Conservation (phyloP, 1,139 yeast genomes). For the Suhomyces yuchorum region DNA sequence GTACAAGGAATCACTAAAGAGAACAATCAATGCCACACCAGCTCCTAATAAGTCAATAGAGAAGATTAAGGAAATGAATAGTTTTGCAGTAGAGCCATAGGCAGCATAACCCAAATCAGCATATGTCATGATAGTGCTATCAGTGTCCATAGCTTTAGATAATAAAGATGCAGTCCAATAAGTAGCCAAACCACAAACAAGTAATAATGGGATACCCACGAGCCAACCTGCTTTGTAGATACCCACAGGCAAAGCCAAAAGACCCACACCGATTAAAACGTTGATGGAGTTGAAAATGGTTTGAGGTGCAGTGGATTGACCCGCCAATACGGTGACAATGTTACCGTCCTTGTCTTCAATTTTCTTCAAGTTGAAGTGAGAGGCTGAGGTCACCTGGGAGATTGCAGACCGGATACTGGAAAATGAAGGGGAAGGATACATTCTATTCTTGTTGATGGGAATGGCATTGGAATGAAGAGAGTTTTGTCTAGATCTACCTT, state of each 20-base stretch:
- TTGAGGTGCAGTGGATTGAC: conserved; percentile 68
- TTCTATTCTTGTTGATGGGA: conserved; percentile 25
- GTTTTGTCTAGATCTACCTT: conserved; percentile 34
- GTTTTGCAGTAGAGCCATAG: conserved; percentile 55
- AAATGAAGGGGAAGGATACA: conserved; percentile 36
- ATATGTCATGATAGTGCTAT: conserved; percentile 77
- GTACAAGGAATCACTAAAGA: conserved; percentile 56
- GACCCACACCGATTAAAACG: conserved; percentile 52
- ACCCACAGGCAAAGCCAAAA: conserved; percentile 52
- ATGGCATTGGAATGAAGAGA: conserved; percentile 21
- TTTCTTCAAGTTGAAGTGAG: conserved; percentile 59
- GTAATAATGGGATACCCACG: conserved; percentile 41
- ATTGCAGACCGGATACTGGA: conserved; percentile 39
- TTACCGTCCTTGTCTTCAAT: conserved; percentile 76
- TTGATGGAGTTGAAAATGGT: conserved; percentile 51
- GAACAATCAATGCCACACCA: conserved; percentile 56
- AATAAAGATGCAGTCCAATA: conserved; percentile 49
- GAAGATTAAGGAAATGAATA: conserved; percentile 43
- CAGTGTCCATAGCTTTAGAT: conserved; percentile 61
- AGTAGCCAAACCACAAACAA: conserved; percentile 44
- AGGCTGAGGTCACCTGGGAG: conserved; percentile 47
- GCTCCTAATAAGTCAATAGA: conserved; percentile 56
- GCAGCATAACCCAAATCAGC: conserved; percentile 86
- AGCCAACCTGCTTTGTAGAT: conserved; percentile 51
- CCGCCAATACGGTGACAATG: conserved; percentile 71